These are phyloP conservation scores for Apodospora peruviana DNA, from an alignment of 495 filamentous ascomycete genomes.

Conservation along the genomic window DNA sequence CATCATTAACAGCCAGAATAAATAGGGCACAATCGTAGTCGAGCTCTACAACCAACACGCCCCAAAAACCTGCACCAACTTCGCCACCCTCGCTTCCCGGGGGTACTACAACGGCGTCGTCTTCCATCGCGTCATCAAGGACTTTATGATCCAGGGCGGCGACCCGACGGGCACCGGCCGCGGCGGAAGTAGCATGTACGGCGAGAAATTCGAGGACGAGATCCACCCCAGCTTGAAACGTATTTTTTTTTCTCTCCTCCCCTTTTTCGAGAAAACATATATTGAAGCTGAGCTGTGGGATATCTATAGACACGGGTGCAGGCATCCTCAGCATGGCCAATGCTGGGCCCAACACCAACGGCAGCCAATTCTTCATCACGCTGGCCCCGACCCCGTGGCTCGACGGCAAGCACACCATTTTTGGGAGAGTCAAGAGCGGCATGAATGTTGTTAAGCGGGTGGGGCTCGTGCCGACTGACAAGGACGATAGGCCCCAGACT, in stretches of 20 bases:
- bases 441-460: slow-evolving; percentile 80
- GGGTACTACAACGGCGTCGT: slow-evolving; percentile 81
- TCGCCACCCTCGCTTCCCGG: slow-evolving; percentile 66
- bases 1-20: too few relatives aligned
- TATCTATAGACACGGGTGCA: slow-evolving; percentile 86
- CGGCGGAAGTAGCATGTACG: slow-evolving; percentile 85
- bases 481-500: slow-evolving; percentile 72
- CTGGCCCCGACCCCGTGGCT: slow-evolving; percentile 94
- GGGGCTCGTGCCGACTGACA: slow-evolving; percentile 82
- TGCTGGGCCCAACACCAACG: slow-evolving; percentile 89
- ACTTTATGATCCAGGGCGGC: slow-evolving; percentile 96
- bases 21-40: slow-evolving; percentile 69
- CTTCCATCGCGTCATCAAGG: slow-evolving; percentile 92
- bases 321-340: slow-evolving; percentile 96
- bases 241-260: slow-evolving; percentile 2
- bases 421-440: slow-evolving; percentile 83
- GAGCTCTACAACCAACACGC: slow-evolving; percentile 69
- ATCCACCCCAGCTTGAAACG: slow-evolving; percentile 67
- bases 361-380: slow-evolving; percentile 83
- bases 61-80: slow-evolving; percentile 77
- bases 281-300: too few relatives aligned
- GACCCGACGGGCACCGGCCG: slow-evolving; percentile 95
- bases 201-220: slow-evolving; percentile 94
- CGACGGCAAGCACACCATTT: slow-evolving; percentile 97
- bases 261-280: background rate